These are phyloP conservation scores for Paecilomyces sp. DNA, from an alignment of 2,329 filamentous ascomycete species.

Conservation along the genomic window DNA sequence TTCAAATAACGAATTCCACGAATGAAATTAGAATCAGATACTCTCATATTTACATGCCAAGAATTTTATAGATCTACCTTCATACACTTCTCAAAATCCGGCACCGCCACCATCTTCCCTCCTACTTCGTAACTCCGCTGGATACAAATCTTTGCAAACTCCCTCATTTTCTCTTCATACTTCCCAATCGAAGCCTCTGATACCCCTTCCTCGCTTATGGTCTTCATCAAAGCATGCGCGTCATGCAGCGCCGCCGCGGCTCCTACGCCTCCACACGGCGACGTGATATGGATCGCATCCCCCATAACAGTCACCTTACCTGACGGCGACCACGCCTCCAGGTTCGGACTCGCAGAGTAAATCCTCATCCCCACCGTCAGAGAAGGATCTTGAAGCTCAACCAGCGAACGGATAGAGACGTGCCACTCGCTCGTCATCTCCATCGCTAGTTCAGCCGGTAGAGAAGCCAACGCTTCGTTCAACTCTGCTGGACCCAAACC, in stretches of 20 bases:
- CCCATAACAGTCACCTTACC: conserved; percentile 31
- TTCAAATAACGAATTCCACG: too few species aligned
- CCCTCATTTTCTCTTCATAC: background rate
- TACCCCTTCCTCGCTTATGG: background rate
- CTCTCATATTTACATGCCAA: background rate
- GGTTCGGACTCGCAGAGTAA: background rate
- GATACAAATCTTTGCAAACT: background rate
- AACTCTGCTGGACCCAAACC: background rate
- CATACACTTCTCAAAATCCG: background rate
- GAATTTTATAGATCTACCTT: background rate
- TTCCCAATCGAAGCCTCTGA: background rate
- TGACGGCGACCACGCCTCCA: conserved; percentile 16
- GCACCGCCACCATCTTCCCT: background rate
- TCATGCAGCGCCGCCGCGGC: conserved; percentile 37
- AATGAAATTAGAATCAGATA: too few species aligned
- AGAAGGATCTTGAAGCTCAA: background rate
- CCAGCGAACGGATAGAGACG: background rate
- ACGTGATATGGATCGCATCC: conserved; percentile 37
- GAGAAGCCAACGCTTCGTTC: background rate
- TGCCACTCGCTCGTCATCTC: background rate
- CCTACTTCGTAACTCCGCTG: background rate
- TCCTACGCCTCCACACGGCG: conserved; percentile 35
- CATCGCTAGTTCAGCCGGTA: background rate
- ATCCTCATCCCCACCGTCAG: background rate
- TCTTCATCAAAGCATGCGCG: conserved; percentile 25